Conservation (phyloP, 768 basidiomycete genomes). For the Mycena rosella region DNA sequence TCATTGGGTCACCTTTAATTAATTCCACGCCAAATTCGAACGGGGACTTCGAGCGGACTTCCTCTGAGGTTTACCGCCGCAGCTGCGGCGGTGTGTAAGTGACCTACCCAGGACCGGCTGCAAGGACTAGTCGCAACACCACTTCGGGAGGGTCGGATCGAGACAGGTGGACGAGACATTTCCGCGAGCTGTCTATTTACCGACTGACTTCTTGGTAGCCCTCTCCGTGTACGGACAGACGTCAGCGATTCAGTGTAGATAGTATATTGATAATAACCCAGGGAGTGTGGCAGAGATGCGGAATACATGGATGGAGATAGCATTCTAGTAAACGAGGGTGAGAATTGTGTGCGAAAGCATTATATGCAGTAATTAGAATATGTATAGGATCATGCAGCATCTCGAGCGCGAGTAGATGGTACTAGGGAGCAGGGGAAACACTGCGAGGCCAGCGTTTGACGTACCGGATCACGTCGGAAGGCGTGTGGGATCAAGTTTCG, state of each 20-base stretch:
- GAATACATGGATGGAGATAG: slow-evolving; percentile 34
- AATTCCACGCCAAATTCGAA: not conserved
- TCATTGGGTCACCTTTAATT: not conserved
- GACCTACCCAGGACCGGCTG: not conserved
- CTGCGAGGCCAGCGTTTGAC: too few species aligned
- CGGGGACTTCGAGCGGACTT: not conserved
- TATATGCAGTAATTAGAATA: slow-evolving; percentile 31
- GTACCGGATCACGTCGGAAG: slow-evolving; percentile 58
- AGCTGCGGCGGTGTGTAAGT: slow-evolving; percentile 14
- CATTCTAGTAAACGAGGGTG: slow-evolving; percentile 37
- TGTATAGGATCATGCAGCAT: too few species aligned
- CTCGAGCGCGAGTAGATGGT: too few species aligned
- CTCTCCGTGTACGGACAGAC: not conserved
- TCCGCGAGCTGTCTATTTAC: slow-evolving; percentile 2
- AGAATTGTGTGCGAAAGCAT: slow-evolving; percentile 29
- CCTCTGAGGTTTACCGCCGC: not conserved
- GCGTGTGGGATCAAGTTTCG: slow-evolving; percentile 87
- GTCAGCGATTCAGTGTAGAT: not conserved
- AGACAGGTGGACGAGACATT: slow-evolving; percentile 12
- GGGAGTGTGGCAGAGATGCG: slow-evolving; percentile 28
- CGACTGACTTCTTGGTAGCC: not conserved
- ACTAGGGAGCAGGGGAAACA: too few species aligned
- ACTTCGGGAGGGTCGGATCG: slow-evolving; percentile 23
- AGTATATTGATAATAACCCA: slow-evolving; percentile 33
- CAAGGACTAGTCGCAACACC: not conserved